A percentile compares a stretch with the other conserved stretches of the same genome.
phyloP scores from a whole-genome alignment of 192 early-diverging fungal species.

The Mortierella antarctica region DNA sequence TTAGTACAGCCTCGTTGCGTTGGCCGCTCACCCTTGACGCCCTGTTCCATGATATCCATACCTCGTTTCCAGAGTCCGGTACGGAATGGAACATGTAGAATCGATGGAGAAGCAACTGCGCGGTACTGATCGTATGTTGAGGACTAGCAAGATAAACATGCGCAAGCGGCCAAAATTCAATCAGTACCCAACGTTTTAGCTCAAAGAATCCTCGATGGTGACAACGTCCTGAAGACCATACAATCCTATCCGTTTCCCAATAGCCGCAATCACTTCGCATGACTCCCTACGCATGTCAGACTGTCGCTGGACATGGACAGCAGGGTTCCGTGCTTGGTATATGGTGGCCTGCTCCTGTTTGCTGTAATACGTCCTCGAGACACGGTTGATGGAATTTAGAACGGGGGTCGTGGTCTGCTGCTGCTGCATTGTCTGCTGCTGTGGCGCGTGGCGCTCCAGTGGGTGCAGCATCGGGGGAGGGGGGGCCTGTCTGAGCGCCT shows the following conservation, averaged over 20 bases:
- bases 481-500: background rate
- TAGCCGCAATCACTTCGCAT: conserved; percentile 63
- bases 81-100: conserved; percentile 66
- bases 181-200: too few relatives aligned
- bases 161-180: too few relatives aligned
- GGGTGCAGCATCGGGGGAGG: background rate
- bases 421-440: conserved; percentile 1
- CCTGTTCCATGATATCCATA: conserved; percentile 11
- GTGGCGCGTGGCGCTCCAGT: background rate
- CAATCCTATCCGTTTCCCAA: conserved; percentile 68
- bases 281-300: conserved; percentile 48
- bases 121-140: conserved; percentile 68
- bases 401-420: background rate
- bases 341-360: conserved; percentile 38
- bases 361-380: conserved; percentile 51
- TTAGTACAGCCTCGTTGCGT: background rate
- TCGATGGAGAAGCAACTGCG: conserved; percentile 65
- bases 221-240: conserved; percentile 41
- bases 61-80: conserved; percentile 59
- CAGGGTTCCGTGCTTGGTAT: conserved; percentile 31
- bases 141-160: conserved; percentile 50
- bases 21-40: too few relatives aligned
- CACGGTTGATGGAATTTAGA: conserved; percentile 47
- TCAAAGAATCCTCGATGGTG: background rate
- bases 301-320: conserved; percentile 27